A percentile compares a stretch with the other conserved stretches of the same genome.
Conservation (phyloP, 108 stramenopile genomes). For the Cyclotella kingstonii region DNA sequence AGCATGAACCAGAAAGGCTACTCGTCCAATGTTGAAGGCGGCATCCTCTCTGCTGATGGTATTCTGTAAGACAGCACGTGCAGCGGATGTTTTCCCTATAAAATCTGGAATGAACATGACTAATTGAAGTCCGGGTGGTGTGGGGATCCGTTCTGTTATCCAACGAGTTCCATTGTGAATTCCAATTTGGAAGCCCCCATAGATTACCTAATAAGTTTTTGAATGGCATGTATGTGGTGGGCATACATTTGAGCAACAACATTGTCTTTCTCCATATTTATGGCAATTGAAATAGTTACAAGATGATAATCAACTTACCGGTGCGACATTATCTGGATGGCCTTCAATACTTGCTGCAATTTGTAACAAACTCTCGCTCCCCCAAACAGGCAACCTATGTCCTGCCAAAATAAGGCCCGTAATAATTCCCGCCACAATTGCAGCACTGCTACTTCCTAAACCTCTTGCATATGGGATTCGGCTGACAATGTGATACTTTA, state of each 20-base stretch:
- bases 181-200: conserved; percentile 98
- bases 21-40: conserved; percentile 95
- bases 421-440: conserved; percentile 97
- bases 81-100: conserved; percentile 94
- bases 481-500: conserved; percentile 89
- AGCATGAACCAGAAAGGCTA: conserved; percentile 93
- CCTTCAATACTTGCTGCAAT: conserved; percentile 97
- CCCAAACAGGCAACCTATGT: conserved; percentile 94
- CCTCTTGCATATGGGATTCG: conserved; percentile 96
- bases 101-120: conserved; percentile 97
- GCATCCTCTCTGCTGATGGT: conserved; percentile 85
- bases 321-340: conserved; percentile 99
- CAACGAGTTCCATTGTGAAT: conserved; percentile 95
- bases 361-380: conserved; percentile 93
- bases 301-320: conserved; percentile 47
- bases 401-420: conserved; percentile 97
- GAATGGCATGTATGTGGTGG: background rate
- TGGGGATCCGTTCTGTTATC: conserved; percentile 91
- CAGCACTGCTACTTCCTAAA: conserved; percentile 94
- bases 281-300: no score
- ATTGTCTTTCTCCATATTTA: no score
- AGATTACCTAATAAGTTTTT: conserved; percentile 57
- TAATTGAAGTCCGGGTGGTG: conserved; percentile 86
- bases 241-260: background rate
- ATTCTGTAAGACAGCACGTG: conserved; percentile 74